Conservation (phyloP, 2,329 filamentous ascomycete species). For the Ilyonectria sp. region DNA sequence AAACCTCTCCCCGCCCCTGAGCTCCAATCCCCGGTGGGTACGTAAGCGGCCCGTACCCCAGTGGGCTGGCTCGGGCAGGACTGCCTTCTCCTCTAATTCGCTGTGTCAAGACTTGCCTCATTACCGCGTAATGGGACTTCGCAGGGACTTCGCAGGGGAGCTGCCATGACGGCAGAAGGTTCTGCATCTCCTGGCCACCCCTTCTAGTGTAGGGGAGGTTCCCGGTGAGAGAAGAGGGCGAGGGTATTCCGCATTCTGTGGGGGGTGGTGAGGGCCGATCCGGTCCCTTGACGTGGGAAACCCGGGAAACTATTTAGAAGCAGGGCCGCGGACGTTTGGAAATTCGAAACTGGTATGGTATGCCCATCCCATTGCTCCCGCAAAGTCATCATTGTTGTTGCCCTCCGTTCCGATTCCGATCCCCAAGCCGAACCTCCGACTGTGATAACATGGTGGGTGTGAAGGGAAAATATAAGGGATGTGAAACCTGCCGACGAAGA, state of each 20-base stretch:
- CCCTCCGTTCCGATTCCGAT: conserved; percentile 4
- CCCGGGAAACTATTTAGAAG: conserved; percentile 40
- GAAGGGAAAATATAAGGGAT: conserved; percentile 75
- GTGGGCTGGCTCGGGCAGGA: conserved; percentile 31
- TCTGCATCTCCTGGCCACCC: conserved; percentile 29
- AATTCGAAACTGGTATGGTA: conserved; percentile 27
- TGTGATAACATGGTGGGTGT: conserved; percentile 70
- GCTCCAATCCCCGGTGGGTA: conserved; percentile 40
- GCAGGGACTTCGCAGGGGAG: conserved; percentile 37
- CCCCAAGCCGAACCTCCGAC: background rate
- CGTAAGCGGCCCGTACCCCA: conserved; percentile 40
- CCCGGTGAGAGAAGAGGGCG: conserved; percentile 29
- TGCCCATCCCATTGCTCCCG: conserved; percentile 1
- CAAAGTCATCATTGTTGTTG: background rate
- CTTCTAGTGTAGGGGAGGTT: conserved; percentile 17
- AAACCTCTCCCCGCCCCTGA: conserved; percentile 35
- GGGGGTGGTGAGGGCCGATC: conserved; percentile 40
- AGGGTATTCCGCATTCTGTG: conserved; percentile 40
- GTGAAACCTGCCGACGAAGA: conserved; percentile 72
- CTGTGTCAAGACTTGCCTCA: conserved; percentile 33
- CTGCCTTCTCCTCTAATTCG: conserved; percentile 40
- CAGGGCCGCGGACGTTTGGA: conserved; percentile 30
- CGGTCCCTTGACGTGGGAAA: conserved; percentile 38
- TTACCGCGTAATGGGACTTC: conserved; percentile 41
- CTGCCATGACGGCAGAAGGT: conserved; percentile 36